Evolutionary conservation across 768 basidiomycete species (phyloP), one percentile per base, ranked within the genome.

Genomic region (Lactifluus hygrophoroides): DNA sequence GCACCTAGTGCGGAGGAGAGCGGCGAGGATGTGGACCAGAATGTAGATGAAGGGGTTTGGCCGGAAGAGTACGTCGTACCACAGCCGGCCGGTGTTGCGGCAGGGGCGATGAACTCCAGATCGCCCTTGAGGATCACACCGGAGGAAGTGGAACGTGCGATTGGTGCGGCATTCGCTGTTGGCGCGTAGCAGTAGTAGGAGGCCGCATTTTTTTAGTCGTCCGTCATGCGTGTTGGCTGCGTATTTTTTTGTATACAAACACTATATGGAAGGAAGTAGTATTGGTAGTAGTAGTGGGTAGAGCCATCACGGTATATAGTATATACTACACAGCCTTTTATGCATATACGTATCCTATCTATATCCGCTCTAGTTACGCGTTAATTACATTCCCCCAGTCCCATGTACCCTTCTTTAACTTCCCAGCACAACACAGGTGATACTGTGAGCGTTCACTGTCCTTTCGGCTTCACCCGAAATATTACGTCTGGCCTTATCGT

Each of bases 71-170:
- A 40, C 27, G 37, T 30, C 5, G 27, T 47, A 16, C 5, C 19
- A 1, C 40, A 4, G 35, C 19, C 34, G 2, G n/a, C 11, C 17
- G 38, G 13, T 27, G 25, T 27, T 27, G n/a, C 9, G 27, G 27
- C 28, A 14, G n/a, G 16, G 25, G 10, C 17, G 17, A 3, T 47
- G 17, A 21, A 30, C 10, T 1, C 2, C 3, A 13, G 28, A 25
- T 0, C 54, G 25, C 27, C 10, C 9, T 37, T 35, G 19, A 49
- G 53, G 47, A 44, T 59, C 6, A 28, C 59, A 1, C 54, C 48
- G 27, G 58, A 56, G 35, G 59, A 56, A 43, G 44, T 60, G 48
- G 43, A 40, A 28, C 54, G 59, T 21, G 54, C 59, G 47, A 60
- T 60, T 19, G 37, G 59, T 8, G 54, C 34, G 0, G 59, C 59